Evolutionary conservation across 495 filamentous ascomycete genomes (phyloP).

Genomic region (Immersiella caudata): DNA sequence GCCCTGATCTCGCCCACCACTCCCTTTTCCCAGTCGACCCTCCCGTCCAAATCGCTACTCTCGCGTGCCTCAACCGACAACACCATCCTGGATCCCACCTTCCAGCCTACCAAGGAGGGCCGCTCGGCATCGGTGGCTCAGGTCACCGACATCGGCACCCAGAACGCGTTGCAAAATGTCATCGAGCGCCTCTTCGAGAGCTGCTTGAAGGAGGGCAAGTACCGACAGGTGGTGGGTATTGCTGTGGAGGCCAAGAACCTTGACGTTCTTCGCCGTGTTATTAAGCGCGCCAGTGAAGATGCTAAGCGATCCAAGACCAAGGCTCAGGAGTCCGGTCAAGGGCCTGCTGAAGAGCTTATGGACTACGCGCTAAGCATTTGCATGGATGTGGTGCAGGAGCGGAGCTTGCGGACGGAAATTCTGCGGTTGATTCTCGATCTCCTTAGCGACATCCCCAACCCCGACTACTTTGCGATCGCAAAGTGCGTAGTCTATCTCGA

Average conservation of each 20-base stretch:
- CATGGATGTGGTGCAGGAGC: conserved; percentile 97
- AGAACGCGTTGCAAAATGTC: conserved; percentile 74
- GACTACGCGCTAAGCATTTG: conserved; percentile 95
- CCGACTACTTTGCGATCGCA: conserved; percentile 97
- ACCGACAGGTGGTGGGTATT: conserved; percentile 97
- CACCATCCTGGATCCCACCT: conserved; percentile 58
- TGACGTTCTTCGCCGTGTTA: conserved; percentile 83
- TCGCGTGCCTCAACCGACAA: conserved; percentile 66
- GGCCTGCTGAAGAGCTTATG: conserved; percentile 86
- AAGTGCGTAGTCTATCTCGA: conserved; percentile 98
- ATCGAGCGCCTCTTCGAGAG: conserved; percentile 90
- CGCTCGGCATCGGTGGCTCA: conserved; percentile 50
- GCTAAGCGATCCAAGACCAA: conserved; percentile 68
- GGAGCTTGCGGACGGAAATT: conserved; percentile 77
- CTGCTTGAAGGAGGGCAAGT: conserved; percentile 83
- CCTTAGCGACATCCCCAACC: conserved; percentile 81
- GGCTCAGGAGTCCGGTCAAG: conserved; percentile 49
- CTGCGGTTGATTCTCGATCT: conserved; percentile 84
- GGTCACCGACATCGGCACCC: conserved; percentile 51
- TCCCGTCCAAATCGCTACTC: conserved; percentile 91
- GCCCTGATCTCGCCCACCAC: conserved; percentile 83
- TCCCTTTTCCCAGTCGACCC: conserved; percentile 87
- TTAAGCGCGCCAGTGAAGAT: conserved; percentile 78
- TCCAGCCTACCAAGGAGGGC: conserved; percentile 59
- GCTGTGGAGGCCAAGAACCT: conserved; percentile 94